Base-by-base conservation (phyloP, 139 green algal genomes). In the Dunaliella sp. region DNA sequence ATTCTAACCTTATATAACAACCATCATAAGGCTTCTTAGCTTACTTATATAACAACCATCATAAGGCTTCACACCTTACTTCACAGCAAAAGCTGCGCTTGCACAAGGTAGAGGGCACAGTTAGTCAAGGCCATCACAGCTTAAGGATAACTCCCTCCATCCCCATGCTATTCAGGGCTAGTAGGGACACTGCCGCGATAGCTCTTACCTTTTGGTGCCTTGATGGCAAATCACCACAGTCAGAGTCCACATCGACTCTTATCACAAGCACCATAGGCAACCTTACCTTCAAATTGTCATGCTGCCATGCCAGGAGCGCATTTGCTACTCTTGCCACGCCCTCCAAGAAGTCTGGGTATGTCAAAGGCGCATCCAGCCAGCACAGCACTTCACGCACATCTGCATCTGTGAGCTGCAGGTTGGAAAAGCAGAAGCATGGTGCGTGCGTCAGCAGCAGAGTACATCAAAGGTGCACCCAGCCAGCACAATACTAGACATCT, bases 371-470 rank as follows among this genome's bases (percentile, higher is more conserved):
- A 58, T 85, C 81, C 58, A 85, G 81, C 81, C 81, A 85, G 81
- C 81, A 85, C 72, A 86, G 73, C 72, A 86, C 48, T 1, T 83
- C 79, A 34, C 30, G 79, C 79, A 83, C 79, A n/a, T 83, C 79
- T 72, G 79, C 79, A 30, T 83, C 79, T 1, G 7, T 72, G 24
- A 83, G 2, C 79, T 83, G 33, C 16, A 31, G 21, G 7, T 16
- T 26, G 48, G 48, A 65, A n/a, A n/a, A n/a, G n/a, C n/a, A n/a
- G n/a, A n/a, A n/a, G n/a, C n/a, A n/a, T n/a, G n/a, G n/a, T n/a
- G n/a, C n/a, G n/a, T n/a, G n/a, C n/a, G n/a, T n/a, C n/a, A n/a
- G n/a, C n/a, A n/a, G n/a, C n/a, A n/a, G n/a, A n/a, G n/a, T n/a
- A n/a, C n/a, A n/a, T n/a, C n/a, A n/a, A n/a, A n/a, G n/a, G n/a